Evolutionary conservation across 164 flowering plant genomes (phyloP), one percentile per base, ranked within the genome.

Genomic region (Hamamelis virginiana): DNA sequence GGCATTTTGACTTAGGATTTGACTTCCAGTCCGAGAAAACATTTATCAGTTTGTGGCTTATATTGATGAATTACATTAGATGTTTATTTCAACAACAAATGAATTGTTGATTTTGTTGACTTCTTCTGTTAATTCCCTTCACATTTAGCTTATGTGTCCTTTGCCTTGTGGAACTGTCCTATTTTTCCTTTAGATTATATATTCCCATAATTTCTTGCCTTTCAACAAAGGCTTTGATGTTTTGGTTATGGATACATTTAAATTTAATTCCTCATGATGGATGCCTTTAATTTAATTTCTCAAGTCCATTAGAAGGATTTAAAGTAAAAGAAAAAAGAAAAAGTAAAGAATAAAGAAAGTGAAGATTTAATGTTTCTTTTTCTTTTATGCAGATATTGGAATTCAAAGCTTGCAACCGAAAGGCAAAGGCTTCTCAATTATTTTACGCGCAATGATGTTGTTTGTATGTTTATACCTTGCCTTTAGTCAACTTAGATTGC

Each of bases 361-460:
- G 8, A 9, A 61, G 21, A 33, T 69, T 25, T 50, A 38, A 11
- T 10, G 47, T n/a, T n/a, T 55, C 62, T n/a, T 33, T 57, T 70
- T 60, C 28, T 65, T 69, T 38, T 67, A 11, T 86, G 85, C 79
- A 92, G 99, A 63, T 93, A 90, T 79, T 95, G 99, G 98, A 93
- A 86, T 75, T 92, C 97, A 62, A 92, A 85, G 82, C 91, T 93
- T 48, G 92, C 86, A 69, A 95, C 97, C 50, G 98, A 95, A 78
- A 86, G 99, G 74, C 97, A 85, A 72, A 87, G 96, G 80, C 96
- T 95, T 48, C 52, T 91, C 59, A 86, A 58, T 75, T 72, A 72
- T 72, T 95, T 95, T 69, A 82, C 86, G 10, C 72, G 61, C 64
- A 78, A 75, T 52, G 99, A 95, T 79, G 83, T 95, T 69, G 83